Base-by-base conservation (phyloP, 2,329 filamentous ascomycete species). In the Venturia carpophila region DNA sequence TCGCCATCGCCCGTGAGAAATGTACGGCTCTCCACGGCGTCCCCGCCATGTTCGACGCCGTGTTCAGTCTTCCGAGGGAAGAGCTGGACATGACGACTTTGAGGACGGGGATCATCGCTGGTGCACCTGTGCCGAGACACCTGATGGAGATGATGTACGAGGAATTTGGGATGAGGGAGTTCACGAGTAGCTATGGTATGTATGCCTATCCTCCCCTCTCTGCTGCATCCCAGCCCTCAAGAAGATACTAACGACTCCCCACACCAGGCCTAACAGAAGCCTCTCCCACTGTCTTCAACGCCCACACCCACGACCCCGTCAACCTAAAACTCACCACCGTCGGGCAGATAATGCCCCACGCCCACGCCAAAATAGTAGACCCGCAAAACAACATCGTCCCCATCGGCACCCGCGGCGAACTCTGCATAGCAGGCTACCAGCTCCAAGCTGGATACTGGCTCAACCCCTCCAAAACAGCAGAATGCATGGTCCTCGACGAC, bases 1-100 rank as follows among this genome's bases (percentile, higher is more conserved):
- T 79, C 55, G 87, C 88, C 64, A 84, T 93, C 47, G 73, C 74
- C 6, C 71, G 73, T 10, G 77, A 80, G 65, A 72, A 70, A 42
- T 79, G 77, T 73, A 93, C 90, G 0, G 90, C 87, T 0, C 79
- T 93, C 0, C 89, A 92, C 72, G 90, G 90, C 42, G 90, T 93
- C 0, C 90, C 90, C 0, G 89, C 90, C 65, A 93, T 93, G 90
- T 91, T 92, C 74, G 88, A 91, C 72, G 86, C 86, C 0, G 79
- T 84, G 11, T 77, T 84, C 65, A 75, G 75, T 47, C 71, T 81
- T 1, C 77, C 78, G n/a, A 77, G 80, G 65, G 68, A 70, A 3
- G 72, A 75, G 19, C 83, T 82, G 69, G 75, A 80, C 66, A 77
- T 74, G 75, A 69, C 64, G 30, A 65, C 66, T 19, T 79, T 92